A percentile compares a stretch with the other conserved stretches of the same genome.
Conservation (phyloP, 164 flowering plant genomes). For the Sedum album region DNA sequence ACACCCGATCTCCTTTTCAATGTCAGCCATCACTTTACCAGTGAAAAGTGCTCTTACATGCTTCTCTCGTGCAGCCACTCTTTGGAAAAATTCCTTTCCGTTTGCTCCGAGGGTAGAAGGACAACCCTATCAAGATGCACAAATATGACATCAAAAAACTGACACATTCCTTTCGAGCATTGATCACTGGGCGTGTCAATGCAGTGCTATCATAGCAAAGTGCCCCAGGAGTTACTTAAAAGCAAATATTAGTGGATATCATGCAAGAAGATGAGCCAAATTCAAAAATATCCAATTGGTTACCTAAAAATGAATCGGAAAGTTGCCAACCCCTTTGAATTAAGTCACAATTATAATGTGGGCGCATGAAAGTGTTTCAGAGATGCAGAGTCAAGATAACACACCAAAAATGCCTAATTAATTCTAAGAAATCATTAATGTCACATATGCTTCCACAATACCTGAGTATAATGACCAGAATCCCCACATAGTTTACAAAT, state of each 20-base stretch:
- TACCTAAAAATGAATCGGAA: too few relatives aligned
- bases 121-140: slow-evolving; percentile 58
- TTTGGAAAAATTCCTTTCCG: slow-evolving; percentile 92
- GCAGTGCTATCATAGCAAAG: not conserved
- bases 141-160: not conserved
- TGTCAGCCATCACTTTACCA: slow-evolving; percentile 61
- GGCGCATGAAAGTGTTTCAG: too few relatives aligned
- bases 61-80: slow-evolving; percentile 85
- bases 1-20: slow-evolving; percentile 88
- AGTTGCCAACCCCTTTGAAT: too few relatives aligned
- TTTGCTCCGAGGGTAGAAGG: slow-evolving; percentile 96
- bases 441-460: too few relatives aligned
- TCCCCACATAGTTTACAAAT: slow-evolving; percentile 98
- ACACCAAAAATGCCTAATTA: not conserved
- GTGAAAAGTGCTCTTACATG: slow-evolving; percentile 78
- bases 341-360: too few relatives aligned
- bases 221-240: not conserved
- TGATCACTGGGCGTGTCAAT: not conserved
- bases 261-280: not conserved
- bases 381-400: not conserved
- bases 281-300: too few relatives aligned
- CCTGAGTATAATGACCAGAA: slow-evolving; percentile 98
- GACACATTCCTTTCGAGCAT: not conserved
- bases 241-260: not conserved
- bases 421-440: not conserved